Evolutionary conservation across 495 filamentous ascomycete species (phyloP).

Genomic region (Talaromyces borbonicus): DNA sequence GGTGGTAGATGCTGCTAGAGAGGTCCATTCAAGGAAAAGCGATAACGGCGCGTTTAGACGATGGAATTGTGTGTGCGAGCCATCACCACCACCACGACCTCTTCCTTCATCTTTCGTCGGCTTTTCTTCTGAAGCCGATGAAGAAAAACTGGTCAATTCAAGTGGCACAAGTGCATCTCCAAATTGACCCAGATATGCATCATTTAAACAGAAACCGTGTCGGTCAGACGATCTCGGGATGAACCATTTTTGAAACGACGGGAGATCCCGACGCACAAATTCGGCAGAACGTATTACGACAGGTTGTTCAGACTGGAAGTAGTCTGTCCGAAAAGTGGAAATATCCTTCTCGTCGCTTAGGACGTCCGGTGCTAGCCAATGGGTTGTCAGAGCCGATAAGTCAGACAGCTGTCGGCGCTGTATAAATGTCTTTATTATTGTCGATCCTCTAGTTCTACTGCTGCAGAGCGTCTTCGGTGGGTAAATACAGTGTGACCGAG

Average conservation of each 20-base stretch:
- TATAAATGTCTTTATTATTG: no score
- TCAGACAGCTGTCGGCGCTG: no score
- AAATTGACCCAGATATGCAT: slow-evolving; percentile 37
- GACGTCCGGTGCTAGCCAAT: neutral
- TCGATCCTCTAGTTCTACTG: no score
- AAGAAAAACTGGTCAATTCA: slow-evolving; percentile 36
- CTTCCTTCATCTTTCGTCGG: neutral
- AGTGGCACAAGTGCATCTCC: slow-evolving; percentile 44
- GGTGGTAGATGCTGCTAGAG: slow-evolving; percentile 12
- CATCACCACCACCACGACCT: neutral
- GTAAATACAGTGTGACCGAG: no score
- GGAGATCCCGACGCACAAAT: slow-evolving; percentile 27
- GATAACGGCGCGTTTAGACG: slow-evolving; percentile 47
- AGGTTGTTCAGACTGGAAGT: slow-evolving; percentile 38
- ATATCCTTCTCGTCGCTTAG: slow-evolving; percentile 16
- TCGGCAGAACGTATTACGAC: slow-evolving; percentile 34
- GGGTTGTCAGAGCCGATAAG: neutral
- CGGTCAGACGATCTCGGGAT: neutral
- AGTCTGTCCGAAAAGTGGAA: slow-evolving; percentile 37
- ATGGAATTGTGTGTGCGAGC: slow-evolving; percentile 28
- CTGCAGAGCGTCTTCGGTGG: no score
- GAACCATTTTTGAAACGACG: slow-evolving; percentile 50
- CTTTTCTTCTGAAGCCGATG: neutral
- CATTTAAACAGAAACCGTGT: slow-evolving; percentile 28
- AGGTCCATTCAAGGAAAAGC: slow-evolving; percentile 47